phyloP scores from a whole-genome alignment of 148 eudicot species.

The Chenopodium album region DNA sequence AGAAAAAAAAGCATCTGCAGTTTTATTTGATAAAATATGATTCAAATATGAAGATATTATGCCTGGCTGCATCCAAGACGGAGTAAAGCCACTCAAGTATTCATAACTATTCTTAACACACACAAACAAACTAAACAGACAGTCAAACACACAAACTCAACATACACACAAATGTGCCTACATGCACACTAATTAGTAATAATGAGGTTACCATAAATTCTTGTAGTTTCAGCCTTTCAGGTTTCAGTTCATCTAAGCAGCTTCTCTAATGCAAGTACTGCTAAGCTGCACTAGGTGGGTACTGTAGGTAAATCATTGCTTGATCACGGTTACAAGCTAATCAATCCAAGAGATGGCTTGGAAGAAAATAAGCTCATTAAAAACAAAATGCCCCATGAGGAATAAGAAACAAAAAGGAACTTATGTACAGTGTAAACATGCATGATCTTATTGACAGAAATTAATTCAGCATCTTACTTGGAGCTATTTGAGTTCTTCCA shows the following conservation, averaged over 20 bases:
- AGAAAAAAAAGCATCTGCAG: background rate
- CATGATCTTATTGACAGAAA: background rate
- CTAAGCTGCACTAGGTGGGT: background rate
- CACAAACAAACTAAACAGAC: too few species aligned
- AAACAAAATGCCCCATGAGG: background rate
- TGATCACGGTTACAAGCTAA: background rate
- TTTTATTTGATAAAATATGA: background rate
- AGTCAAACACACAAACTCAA: background rate
- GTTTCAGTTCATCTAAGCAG: constrained; percentile 1
- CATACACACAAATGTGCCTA: background rate
- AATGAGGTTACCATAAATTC: background rate
- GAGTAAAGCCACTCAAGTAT: too few species aligned
- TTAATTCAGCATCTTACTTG: constrained; percentile 57
- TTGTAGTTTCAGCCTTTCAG: background rate
- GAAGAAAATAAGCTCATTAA: too few species aligned
- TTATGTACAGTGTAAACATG: background rate
- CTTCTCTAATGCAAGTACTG: background rate
- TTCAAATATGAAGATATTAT: background rate
- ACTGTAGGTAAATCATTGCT: background rate
- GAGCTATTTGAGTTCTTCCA: constrained; percentile 98
- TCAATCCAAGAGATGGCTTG: background rate
- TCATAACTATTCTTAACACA: too few species aligned
- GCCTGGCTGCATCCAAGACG: background rate
- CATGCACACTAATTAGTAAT: background rate
- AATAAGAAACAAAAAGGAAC: background rate